Evolutionary conservation across 371 early-diverging fungal species (phyloP).

Genomic region (Rhizopus arrhizus): DNA sequence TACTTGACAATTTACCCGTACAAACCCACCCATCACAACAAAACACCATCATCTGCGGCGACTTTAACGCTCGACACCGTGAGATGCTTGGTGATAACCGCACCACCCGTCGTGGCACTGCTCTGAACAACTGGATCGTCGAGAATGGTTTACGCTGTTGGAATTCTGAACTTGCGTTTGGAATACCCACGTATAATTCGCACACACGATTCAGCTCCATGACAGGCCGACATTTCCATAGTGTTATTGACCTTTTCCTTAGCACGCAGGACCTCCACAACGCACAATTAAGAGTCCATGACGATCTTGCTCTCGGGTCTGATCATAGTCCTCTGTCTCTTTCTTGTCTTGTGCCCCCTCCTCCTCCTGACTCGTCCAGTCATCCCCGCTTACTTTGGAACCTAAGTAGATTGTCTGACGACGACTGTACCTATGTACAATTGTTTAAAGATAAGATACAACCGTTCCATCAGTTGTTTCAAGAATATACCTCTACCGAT

Average conservation of each 20-base stretch:
- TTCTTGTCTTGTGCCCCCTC: slow-evolving; percentile 1
- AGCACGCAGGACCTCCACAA: too few species aligned
- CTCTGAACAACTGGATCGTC: not conserved
- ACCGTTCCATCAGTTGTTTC: not conserved
- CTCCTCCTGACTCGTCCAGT: not conserved
- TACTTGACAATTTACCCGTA: slow-evolving; percentile 6
- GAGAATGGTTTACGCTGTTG: too few species aligned
- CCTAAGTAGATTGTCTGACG: not conserved
- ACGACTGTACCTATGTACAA: not conserved
- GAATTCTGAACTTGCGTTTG: too few species aligned
- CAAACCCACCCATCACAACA: slow-evolving; percentile 8
- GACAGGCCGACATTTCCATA: too few species aligned
- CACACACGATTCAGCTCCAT: too few species aligned
- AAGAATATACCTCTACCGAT: not conserved
- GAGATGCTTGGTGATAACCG: slow-evolving; percentile 11
- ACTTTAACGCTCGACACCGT: slow-evolving; percentile 14
- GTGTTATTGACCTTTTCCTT: too few species aligned
- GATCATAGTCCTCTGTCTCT: not conserved
- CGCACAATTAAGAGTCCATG: too few species aligned
- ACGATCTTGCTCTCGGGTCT: too few species aligned
- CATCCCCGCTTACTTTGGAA: slow-evolving; percentile 17
- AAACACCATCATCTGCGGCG: slow-evolving; percentile 17
- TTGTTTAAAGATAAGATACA: not conserved
- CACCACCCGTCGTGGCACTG: slow-evolving; percentile 7
- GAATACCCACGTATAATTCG: too few species aligned